These are phyloP conservation scores for Limnomonas spitsbergensis DNA, from an alignment of 139 green algal genomes.

Conservation along the genomic window DNA sequence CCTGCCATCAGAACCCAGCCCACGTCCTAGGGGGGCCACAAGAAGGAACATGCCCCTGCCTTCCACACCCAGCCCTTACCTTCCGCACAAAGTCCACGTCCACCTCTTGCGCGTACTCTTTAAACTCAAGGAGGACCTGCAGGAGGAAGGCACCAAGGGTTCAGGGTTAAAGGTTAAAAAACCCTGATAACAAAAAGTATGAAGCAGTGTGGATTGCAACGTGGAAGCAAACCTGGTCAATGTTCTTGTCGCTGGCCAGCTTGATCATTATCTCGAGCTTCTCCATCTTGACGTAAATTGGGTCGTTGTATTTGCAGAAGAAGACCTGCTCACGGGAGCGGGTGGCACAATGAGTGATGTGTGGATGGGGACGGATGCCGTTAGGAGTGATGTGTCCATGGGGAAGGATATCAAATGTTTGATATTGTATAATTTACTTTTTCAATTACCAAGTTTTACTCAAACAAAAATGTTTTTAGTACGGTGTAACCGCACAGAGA, in stretches of 20 bases:
- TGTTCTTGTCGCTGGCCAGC: conserved; percentile 84
- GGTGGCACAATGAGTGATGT: no score
- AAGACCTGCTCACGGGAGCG: conserved; percentile 85
- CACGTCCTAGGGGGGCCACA: no score
- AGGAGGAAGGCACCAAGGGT: background rate
- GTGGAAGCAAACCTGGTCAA: conserved; percentile 91
- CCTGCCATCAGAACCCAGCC: no score
- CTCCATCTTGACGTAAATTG: conserved; percentile 98
- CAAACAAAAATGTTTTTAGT: no score
- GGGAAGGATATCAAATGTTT: no score
- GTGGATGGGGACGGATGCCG: no score
- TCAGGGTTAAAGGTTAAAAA: background rate
- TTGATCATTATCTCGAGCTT: conserved; percentile 99
- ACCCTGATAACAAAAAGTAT: background rate
- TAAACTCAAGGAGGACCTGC: conserved; percentile 95
- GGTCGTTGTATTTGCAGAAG: conserved; percentile 99
- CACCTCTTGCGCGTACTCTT: conserved; percentile 98
- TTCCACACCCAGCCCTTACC: conserved; percentile 13
- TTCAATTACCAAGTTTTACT: no score
- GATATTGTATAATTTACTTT: no score
- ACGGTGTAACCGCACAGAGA: no score
- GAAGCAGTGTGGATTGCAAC: no score
- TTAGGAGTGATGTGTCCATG: no score
- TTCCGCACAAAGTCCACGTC: conserved; percentile 98
- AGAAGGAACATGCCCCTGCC: no score